A percentile compares a stretch with the other conserved stretches of the same genome.
phyloP scores from a whole-genome alignment of 1,139 yeast species.

The Candida pseudocylindracea region DNA sequence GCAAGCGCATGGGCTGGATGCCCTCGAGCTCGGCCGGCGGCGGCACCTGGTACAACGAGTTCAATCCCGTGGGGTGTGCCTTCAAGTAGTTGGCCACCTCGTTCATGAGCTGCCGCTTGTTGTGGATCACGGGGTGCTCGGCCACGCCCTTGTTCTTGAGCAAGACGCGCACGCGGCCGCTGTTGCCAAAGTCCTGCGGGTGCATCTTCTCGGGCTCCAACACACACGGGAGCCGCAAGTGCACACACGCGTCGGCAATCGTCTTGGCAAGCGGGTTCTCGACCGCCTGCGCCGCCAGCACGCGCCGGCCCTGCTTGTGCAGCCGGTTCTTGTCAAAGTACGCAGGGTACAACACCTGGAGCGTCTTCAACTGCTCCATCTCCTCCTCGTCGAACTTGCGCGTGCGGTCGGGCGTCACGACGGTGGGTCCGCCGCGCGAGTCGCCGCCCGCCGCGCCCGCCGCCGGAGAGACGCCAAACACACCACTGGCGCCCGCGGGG shows the following conservation, averaged over 20 bases:
- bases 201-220: constrained; percentile 71
- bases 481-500: background rate
- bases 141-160: constrained; percentile 18
- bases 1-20: constrained; percentile 26
- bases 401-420: too few relatives aligned
- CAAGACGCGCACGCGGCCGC: constrained; percentile 74
- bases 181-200: constrained; percentile 95
- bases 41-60: constrained; percentile 21
- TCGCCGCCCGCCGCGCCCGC: too few relatives aligned
- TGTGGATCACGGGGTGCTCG: constrained; percentile 16
- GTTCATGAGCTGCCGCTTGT: constrained; percentile 46
- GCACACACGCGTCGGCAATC: constrained; percentile 41
- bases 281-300: constrained; percentile 42
- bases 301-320: constrained; percentile 70
- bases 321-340: constrained; percentile 70
- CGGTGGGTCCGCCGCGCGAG: too few relatives aligned
- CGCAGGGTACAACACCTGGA: constrained; percentile 68
- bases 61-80: constrained; percentile 47
- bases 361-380: constrained; percentile 15
- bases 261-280: constrained; percentile 74
- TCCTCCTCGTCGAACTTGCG: constrained; percentile 4
- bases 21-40: constrained; percentile 5
- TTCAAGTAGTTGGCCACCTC: constrained; percentile 40
- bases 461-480: too few relatives aligned
- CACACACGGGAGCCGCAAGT: constrained; percentile 26